Percentiles rank a stretch among this genome's conserved stretches.
Conservation (phyloP, 345 rosid species). For the Sisymbrium altissimum region DNA sequence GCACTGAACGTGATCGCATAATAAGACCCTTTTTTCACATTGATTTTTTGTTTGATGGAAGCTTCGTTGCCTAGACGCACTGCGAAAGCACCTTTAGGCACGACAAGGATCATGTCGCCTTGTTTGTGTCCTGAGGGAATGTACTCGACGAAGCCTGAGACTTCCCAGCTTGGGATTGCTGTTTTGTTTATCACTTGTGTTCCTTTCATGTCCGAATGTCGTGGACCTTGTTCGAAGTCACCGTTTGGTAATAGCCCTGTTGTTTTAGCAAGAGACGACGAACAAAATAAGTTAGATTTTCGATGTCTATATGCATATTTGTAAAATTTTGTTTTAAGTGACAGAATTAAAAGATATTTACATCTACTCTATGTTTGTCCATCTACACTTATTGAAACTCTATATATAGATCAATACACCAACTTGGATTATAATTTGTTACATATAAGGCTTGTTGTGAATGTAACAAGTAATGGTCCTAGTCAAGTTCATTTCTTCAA, state of each 20-base stretch:
- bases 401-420: neutral
- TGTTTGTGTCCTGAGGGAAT: slow-evolving; percentile 84
- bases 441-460: neutral
- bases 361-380: too few relatives aligned
- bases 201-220: slow-evolving; percentile 56
- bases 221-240: slow-evolving; percentile 65
- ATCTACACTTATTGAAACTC: too few relatives aligned
- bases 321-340: neutral
- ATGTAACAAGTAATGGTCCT: too few relatives aligned
- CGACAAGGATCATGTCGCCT: slow-evolving; percentile 91
- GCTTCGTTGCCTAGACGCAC: slow-evolving; percentile 90
- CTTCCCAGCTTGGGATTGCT: slow-evolving; percentile 72
- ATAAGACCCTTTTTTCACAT: slow-evolving; percentile 43
- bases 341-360: too few relatives aligned
- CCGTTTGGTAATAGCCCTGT: slow-evolving; percentile 81
- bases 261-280: neutral
- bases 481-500: too few relatives aligned
- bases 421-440: neutral
- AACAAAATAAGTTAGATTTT: neutral
- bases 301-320: neutral
- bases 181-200: slow-evolving; percentile 45
- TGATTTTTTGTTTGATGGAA: slow-evolving; percentile 61
- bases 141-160: slow-evolving; percentile 78
- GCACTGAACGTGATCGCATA: slow-evolving; percentile 79
- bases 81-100: slow-evolving; percentile 73